Percentiles rank a stretch among this genome's conserved stretches.
Evolutionary conservation across 352 stramenopile species (phyloP).

Genomic region (Pythium chondricola): DNA sequence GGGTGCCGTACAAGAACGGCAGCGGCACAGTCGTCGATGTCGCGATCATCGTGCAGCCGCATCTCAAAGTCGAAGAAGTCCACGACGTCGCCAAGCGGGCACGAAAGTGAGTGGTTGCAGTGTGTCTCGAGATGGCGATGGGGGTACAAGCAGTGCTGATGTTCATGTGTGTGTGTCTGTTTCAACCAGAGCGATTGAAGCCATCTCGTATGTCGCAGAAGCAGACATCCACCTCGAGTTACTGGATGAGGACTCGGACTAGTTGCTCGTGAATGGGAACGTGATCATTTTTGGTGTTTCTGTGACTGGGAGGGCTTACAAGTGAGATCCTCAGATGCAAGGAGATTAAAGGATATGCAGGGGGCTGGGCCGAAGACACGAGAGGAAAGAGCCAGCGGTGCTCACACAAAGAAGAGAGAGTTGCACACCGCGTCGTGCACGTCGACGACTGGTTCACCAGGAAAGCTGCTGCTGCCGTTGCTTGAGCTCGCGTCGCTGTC

Average conservation of each 20-base stretch:
- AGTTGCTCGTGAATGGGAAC: conserved; percentile 9
- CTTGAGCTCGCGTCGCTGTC: conserved; percentile 14
- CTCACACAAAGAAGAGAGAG: conserved; percentile 15
- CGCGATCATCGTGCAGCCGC: conserved; percentile 64
- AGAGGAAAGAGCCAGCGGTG: no score
- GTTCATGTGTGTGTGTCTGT: background rate
- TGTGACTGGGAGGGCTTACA: no score
- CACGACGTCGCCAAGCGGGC: conserved; percentile 67
- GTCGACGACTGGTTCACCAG: conserved; percentile 4
- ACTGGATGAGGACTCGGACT: conserved; percentile 43
- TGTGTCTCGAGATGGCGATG: background rate
- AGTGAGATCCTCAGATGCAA: no score
- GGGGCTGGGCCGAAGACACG: no score
- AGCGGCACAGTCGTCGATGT: conserved; percentile 73
- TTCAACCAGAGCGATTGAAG: conserved; percentile 67
- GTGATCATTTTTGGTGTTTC: no score
- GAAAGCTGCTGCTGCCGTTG: background rate
- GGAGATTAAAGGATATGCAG: no score
- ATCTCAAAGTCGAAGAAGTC: conserved; percentile 70
- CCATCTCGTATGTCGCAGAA: conserved; percentile 68
- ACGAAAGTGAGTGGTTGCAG: conserved; percentile 37
- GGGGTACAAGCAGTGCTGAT: background rate
- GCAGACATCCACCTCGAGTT: conserved; percentile 84
- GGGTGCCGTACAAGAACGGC: conserved; percentile 51
- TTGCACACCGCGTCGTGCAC: conserved; percentile 13